Base-by-base conservation (phyloP, 129 eudicot genomes). In the Kitagawia praeruptora region DNA sequence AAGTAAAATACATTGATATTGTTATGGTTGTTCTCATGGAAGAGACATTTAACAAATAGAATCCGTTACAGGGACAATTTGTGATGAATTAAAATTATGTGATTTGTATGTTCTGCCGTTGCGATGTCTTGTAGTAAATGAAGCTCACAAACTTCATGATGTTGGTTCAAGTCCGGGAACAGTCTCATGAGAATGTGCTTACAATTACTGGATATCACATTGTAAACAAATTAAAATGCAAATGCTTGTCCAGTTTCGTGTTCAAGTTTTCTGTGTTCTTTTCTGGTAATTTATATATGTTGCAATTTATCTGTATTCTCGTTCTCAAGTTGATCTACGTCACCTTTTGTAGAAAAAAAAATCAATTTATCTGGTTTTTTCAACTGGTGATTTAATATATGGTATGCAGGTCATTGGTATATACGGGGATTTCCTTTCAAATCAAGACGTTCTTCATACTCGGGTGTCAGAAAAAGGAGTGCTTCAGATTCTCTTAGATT, bases 381-480 rank as follows among this genome's bases (percentile, higher is more conserved):
- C 72, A 58, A 16, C 61, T 49, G 61, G 14, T 7, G 76, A 73
- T 63, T 39, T 9, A 67, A 13, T 81, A 39, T 77, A 77, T 79
- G 73, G 53, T 78, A 79, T 78, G 70, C 75, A 95, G 98, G 94
- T 95, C 49, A 86, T 92, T 83, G 89, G 81, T 25, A 86, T 90
- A 10, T 95, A 92, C 78, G 81, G 46, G 56, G 91, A 89, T 61
- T 89, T 95, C 80, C 87, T 90, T 80, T 80, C 81, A 1, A 79
- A 83, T 38, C 85, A 85, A 69, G 92, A 84, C 79, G 81, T 71
- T 70, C 75, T 73, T 86, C 84, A 84, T 56, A 79, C 80, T 44
- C 79, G 82, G 79, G 87, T 95, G 67, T 95, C 98, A 72, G 98
- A 95, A 61, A 95, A 90, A 86, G 98, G 97, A 71, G 86, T 87